These are phyloP conservation scores for Candida tallmaniae DNA, from an alignment of 805 yeast genomes.

Conservation along the genomic window DNA sequence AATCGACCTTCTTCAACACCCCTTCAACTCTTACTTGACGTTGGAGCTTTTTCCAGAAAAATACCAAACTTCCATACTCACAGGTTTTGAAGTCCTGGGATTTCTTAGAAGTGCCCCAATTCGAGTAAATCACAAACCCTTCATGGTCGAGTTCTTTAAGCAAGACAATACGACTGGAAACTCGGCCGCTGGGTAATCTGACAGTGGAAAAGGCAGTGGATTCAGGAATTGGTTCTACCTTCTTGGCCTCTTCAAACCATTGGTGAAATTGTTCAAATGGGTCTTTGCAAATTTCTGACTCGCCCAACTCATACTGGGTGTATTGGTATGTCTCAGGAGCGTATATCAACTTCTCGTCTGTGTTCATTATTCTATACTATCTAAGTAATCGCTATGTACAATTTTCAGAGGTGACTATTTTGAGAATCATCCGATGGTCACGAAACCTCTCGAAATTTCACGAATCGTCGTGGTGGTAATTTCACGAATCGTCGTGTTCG, in stretches of 20 bases:
- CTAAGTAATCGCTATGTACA: no score
- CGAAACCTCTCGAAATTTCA: no score
- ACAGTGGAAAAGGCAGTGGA: conserved; percentile 87
- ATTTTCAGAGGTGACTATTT: not conserved
- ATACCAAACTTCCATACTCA: conserved; percentile 76
- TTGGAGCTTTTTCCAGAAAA: conserved; percentile 89
- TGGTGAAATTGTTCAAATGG: conserved; percentile 76
- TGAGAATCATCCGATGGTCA: not conserved
- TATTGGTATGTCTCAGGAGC: conserved; percentile 91
- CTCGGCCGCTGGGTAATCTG: conserved; percentile 82
- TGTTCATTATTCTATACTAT: no score
- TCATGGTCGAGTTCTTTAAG: conserved; percentile 83
- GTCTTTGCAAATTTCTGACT: conserved; percentile 45
- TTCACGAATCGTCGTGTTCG: not conserved
- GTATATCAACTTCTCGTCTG: conserved; percentile 36
- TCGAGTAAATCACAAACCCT: conserved; percentile 86
- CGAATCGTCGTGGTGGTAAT: conserved; percentile 1
- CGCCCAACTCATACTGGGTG: conserved; percentile 58
- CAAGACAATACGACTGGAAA: conserved; percentile 77
- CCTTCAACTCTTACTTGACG: conserved; percentile 96
- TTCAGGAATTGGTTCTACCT: conserved; percentile 65
- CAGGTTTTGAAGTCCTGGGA: conserved; percentile 65
- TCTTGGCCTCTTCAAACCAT: conserved; percentile 81
- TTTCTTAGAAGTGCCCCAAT: conserved; percentile 87
- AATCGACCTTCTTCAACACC: conserved; percentile 61